Evolutionary conservation across 176 grass and related monocot genomes (phyloP).

Genomic region (Rhipidocladum racemiflorum): DNA sequence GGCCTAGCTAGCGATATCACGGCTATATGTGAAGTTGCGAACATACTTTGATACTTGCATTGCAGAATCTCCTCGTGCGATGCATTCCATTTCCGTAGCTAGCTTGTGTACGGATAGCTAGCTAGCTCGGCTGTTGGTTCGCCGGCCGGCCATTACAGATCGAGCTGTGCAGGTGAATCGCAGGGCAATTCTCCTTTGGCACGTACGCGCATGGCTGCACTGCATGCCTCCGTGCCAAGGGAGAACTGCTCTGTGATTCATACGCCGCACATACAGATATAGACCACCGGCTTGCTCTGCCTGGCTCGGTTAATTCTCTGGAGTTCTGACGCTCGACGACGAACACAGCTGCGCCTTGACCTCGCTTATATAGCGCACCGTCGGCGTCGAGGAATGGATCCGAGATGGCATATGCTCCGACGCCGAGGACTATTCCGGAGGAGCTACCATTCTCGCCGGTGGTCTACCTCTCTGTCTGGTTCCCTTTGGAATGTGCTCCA

Average conservation of each 20-base stretch:
- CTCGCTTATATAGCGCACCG: constrained; percentile 35
- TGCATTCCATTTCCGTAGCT: not conserved
- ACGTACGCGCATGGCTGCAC: not conserved
- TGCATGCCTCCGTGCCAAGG: constrained; percentile 45
- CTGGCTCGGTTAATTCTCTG: not conserved
- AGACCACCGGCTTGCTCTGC: not conserved
- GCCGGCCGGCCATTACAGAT: not conserved
- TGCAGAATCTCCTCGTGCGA: not conserved
- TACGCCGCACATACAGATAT: not conserved
- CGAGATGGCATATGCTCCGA: constrained; percentile 41
- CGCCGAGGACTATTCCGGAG: constrained; percentile 24
- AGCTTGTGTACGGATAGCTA: not conserved
- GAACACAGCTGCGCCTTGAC: not conserved
- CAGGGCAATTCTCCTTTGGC: constrained; percentile 80
- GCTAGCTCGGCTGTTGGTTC: not conserved
- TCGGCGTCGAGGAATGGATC: not conserved
- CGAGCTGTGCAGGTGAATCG: constrained; percentile 26
- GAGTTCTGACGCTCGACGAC: not conserved
- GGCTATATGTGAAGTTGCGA: not conserved
- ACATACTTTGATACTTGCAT: not conserved
- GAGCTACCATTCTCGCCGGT: constrained; percentile 9
- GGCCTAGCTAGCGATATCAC: not conserved
- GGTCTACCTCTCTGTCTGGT: constrained; percentile 1
- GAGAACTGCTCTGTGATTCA: constrained; percentile 58
- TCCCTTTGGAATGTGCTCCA: constrained; percentile 33